phyloP scores from a whole-genome alignment of 768 basidiomycete species.

The Amanita exitialis region DNA sequence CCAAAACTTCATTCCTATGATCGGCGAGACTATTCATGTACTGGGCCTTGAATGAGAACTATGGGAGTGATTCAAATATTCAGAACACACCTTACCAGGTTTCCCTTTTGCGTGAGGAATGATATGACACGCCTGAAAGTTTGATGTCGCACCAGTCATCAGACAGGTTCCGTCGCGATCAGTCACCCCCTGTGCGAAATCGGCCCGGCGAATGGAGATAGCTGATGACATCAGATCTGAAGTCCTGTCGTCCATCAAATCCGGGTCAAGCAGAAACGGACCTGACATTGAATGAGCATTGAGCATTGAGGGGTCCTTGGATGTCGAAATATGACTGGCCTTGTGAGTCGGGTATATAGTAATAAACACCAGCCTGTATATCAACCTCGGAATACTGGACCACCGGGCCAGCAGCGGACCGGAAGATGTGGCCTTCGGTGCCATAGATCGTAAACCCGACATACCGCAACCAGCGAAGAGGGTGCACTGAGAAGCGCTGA shows the following conservation, averaged over 20 bases:
- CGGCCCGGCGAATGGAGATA: neutral
- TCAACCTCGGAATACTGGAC: conserved; percentile 8
- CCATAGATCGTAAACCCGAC: conserved; percentile 12
- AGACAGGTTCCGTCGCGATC: conserved; percentile 10
- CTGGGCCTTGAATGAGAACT: conserved; percentile 5
- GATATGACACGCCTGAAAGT: conserved; percentile 11
- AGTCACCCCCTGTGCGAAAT: conserved; percentile 10
- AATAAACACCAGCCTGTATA: conserved; percentile 12
- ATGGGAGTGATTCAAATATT: neutral
- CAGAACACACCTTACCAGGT: conserved; percentile 12
- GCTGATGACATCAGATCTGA: conserved; percentile 7
- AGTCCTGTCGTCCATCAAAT: conserved; percentile 10
- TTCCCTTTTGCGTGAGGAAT: conserved; percentile 13
- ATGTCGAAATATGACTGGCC: conserved; percentile 9
- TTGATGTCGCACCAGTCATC: conserved; percentile 10
- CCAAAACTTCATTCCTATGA: conserved; percentile 11
- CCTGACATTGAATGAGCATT: conserved; percentile 9
- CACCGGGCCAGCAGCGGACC: conserved; percentile 7
- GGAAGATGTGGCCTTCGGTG: conserved; percentile 11
- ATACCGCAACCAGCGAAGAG: conserved; percentile 12
- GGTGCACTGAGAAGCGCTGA: conserved; percentile 11
- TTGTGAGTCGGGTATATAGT: conserved; percentile 11
- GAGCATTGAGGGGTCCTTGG: conserved; percentile 5
- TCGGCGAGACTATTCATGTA: conserved; percentile 11
- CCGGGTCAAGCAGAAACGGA: conserved; percentile 10